These are phyloP conservation scores for Artemisia argyi DNA, from an alignment of 129 eudicot species.

Conservation along the genomic window DNA sequence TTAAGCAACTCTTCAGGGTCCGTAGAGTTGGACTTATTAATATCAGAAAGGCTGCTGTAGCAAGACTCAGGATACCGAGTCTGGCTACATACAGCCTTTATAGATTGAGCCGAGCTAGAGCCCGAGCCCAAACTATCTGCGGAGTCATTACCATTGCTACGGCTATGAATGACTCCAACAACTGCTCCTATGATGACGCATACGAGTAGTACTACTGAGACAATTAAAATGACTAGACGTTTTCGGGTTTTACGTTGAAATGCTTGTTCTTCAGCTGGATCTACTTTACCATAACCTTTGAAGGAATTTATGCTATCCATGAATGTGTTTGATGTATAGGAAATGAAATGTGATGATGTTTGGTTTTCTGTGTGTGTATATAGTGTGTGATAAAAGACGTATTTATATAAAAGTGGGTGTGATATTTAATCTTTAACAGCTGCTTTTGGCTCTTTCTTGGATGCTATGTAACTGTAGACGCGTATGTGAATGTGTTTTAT, in stretches of 20 bases:
- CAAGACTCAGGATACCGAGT: conserved; percentile 69
- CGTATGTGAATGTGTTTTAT: conserved; percentile 11
- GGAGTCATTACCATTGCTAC: conserved; percentile 9
- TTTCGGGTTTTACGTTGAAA: conserved; percentile 65
- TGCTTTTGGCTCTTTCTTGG: conserved; percentile 17
- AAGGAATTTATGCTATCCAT: conserved; percentile 79
- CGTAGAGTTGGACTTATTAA: conserved; percentile 33
- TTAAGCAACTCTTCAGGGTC: conserved; percentile 62
- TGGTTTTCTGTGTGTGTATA: background rate
- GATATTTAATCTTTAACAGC: background rate
- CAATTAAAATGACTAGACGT: conserved; percentile 53
- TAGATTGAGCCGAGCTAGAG: conserved; percentile 38
- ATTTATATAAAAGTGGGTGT: conserved; percentile 2
- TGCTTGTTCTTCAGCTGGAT: conserved; percentile 55
- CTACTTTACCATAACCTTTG: conserved; percentile 88
- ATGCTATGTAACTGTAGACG: conserved; percentile 14
- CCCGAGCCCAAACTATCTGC: background rate
- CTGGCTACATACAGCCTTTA: conserved; percentile 61
- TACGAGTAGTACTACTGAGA: conserved; percentile 48
- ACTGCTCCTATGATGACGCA: conserved; percentile 59
- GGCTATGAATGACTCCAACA: conserved; percentile 50
- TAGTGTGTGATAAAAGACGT: background rate
- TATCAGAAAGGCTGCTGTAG: conserved; percentile 41
- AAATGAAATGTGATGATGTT: background rate
- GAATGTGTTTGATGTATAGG: background rate